Evolutionary conservation across 176 grass and related monocot species (phyloP).

Genomic region (Pharus latifolius): DNA sequence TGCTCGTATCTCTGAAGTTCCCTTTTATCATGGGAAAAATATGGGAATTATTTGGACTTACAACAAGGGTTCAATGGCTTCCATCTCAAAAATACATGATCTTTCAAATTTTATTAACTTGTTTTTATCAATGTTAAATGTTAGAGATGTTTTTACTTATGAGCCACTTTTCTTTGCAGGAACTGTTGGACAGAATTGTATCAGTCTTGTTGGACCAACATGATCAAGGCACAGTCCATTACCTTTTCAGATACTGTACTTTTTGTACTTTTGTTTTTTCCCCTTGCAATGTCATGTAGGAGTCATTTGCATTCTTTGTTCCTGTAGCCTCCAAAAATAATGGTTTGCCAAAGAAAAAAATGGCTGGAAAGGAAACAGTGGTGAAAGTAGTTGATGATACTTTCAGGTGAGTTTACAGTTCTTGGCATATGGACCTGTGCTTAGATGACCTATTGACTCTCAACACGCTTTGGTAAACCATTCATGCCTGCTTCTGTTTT

Average conservation of each 20-base stretch:
- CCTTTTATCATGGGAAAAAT: background rate
- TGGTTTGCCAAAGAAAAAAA: slow-evolving; percentile 13
- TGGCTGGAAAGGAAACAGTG: slow-evolving; percentile 32
- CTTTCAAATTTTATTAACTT: background rate
- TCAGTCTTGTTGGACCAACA: slow-evolving; percentile 39
- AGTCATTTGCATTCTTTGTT: slow-evolving; percentile 6
- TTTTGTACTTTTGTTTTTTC: background rate
- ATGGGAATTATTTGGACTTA: background rate
- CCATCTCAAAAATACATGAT: background rate
- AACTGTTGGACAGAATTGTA: slow-evolving; percentile 50
- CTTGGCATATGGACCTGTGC: background rate
- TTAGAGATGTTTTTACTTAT: background rate
- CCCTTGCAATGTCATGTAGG: background rate
- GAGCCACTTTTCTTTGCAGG: slow-evolving; percentile 34
- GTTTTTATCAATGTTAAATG: background rate
- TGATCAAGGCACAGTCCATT: slow-evolving; percentile 28
- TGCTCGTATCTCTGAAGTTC: background rate
- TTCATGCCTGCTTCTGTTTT: slow-evolving; percentile 6
- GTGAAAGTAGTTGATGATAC: slow-evolving; percentile 63
- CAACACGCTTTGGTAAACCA: slow-evolving; percentile 4
- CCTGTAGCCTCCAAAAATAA: slow-evolving; percentile 27
- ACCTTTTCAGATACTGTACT: background rate
- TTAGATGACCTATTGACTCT: background rate
- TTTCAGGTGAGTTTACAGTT: slow-evolving; percentile 34
- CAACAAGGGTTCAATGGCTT: no score